phyloP scores from a whole-genome alignment of 495 filamentous ascomycete species.

The Aspergillus avenaceus region DNA sequence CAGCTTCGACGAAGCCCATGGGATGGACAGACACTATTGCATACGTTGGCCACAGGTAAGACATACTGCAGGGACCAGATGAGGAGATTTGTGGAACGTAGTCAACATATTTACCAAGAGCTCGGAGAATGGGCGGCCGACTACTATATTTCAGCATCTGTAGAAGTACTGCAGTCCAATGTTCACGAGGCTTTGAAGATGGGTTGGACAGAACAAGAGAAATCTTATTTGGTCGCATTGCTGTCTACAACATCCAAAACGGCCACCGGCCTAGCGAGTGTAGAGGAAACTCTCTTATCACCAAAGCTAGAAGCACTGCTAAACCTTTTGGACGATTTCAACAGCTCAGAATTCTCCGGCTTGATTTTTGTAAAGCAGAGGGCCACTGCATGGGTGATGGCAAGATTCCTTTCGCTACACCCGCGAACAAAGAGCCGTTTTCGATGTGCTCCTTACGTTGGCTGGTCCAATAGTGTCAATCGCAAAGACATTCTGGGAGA shows the following conservation, averaged over 20 bases:
- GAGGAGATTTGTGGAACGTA: constrained; percentile 45
- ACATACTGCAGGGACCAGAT: constrained; percentile 66
- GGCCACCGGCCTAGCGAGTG: constrained; percentile 16
- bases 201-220: constrained; percentile 49
- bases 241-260: constrained; percentile 41
- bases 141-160: constrained; percentile 60
- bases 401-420: constrained; percentile 60
- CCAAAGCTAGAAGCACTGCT: constrained; percentile 54
- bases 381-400: constrained; percentile 63
- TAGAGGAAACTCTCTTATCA: constrained; percentile 31
- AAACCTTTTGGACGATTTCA: constrained; percentile 42
- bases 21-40: constrained; percentile 33
- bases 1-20: constrained; percentile 37
- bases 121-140: constrained; percentile 74
- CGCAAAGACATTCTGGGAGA: constrained; percentile 56
- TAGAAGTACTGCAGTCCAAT: constrained; percentile 41
- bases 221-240: constrained; percentile 53
- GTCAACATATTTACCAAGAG: constrained; percentile 47
- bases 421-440: constrained; percentile 55
- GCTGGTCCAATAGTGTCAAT: constrained; percentile 52
- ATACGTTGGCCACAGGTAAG: constrained; percentile 44
- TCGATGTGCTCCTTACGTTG: constrained; percentile 60
- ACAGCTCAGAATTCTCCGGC: constrained; percentile 51
- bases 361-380: constrained; percentile 78
- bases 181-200: constrained; percentile 28